Conservation (phyloP, 2,329 filamentous ascomycete genomes). For the Cordyceps cateniannulata region DNA sequence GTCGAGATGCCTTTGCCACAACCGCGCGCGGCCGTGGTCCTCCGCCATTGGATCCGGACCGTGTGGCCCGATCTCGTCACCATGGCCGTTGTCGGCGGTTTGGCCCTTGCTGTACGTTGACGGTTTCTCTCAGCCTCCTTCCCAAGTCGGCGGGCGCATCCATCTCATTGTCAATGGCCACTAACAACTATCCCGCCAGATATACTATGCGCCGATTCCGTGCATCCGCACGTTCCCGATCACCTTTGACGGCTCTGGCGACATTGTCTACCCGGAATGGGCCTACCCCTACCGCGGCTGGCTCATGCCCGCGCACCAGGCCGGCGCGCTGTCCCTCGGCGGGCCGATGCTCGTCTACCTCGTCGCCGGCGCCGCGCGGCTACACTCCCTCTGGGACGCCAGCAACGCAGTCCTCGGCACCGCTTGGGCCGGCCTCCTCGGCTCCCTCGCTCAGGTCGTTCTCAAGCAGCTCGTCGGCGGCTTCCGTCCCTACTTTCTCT, state of each 20-base stretch:
- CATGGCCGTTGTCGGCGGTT: slow-evolving; percentile 44
- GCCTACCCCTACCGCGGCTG: slow-evolving; percentile 59
- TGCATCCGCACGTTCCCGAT: slow-evolving; percentile 56
- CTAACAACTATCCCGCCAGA: slow-evolving; percentile 24
- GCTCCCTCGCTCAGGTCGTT: slow-evolving; percentile 59
- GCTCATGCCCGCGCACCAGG: slow-evolving; percentile 53
- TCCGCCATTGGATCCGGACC: slow-evolving; percentile 46
- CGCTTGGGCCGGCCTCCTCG: slow-evolving; percentile 51
- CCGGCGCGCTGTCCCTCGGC: slow-evolving; percentile 48
- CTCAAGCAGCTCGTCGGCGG: slow-evolving; percentile 62
- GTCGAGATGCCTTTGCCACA: slow-evolving; percentile 3
- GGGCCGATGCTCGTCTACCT: slow-evolving; percentile 53
- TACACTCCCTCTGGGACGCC: slow-evolving; percentile 51
- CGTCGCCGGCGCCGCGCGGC: slow-evolving; percentile 42
- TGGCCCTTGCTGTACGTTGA: slow-evolving; percentile 24
- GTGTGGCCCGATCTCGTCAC: slow-evolving; percentile 55
- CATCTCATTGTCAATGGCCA: neutral
- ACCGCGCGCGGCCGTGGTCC: slow-evolving; percentile 16
- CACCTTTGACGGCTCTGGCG: slow-evolving; percentile 47
- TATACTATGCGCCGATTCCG: slow-evolving; percentile 48
- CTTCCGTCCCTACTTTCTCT: slow-evolving; percentile 56
- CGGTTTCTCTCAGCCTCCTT: neutral
- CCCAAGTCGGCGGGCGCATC: neutral
- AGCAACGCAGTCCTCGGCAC: slow-evolving; percentile 59
- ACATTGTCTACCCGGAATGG: slow-evolving; percentile 57